Evolutionary conservation across 2,329 filamentous ascomycete genomes (phyloP), one percentile per base, ranked within the genome.

Genomic region (Sporothrix luriei): DNA sequence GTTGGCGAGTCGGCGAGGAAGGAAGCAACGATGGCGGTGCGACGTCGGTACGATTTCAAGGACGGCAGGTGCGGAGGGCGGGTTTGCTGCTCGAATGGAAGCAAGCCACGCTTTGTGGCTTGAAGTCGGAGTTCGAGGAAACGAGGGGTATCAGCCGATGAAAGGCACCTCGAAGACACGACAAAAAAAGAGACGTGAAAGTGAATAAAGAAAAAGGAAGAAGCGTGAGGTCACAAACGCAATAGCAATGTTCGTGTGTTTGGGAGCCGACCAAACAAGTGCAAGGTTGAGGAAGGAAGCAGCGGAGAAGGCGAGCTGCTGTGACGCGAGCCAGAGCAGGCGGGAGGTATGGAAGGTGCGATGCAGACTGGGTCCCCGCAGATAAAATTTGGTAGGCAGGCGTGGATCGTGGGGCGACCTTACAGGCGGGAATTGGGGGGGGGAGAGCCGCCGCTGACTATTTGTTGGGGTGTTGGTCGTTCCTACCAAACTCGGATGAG

Each of bases 371-470:
- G 64, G 51, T 66, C 54, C 54, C 29, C 49, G 51, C 51, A 38
- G 54, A 46, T 57, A 68, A 64, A 70, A 70, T 54, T 46, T 67
- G 33, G 54, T 59, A 66, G 68, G 68, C 62, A 61, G 68, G 24
- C 62, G 68, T 66, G 68, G 62, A 61, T 66, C 68, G 62, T 66
- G 51, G 65, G 65, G 51, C 24, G 40, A 29, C 48, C 46, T 67
- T 24, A 11, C 40, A 19, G 52, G 16, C 38, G 24, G 29, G 24
- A n/a, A 24, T 26, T 16, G 16, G 40, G 52, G 5, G 26, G 29
- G 52, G 24, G 29, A 54, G 14, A 43, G 49, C 40, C 52, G 10
- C 51, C 13, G 66, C 66, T 59, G 52, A 33, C 66, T 48, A 38
- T 38, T 57, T 43, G 26, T 29, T 54, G 38, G 38, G n/a, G 11